Base-by-base conservation (phyloP, 352 stramenopile species). In the Pythium angustatum region DNA sequence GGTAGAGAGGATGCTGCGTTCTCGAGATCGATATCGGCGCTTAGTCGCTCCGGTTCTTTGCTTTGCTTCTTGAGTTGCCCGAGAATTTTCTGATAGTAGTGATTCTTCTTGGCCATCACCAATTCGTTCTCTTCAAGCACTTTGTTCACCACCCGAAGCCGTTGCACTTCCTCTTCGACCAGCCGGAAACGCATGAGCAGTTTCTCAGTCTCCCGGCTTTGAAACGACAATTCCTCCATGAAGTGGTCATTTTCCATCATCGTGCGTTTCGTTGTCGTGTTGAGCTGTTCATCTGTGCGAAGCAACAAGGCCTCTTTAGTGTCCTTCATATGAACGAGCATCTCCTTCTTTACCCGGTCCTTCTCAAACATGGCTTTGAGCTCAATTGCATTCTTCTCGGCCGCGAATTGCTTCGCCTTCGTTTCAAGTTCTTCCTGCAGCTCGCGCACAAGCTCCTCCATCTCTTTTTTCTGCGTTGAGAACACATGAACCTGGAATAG, bases 241-340 rank as follows among this genome's bases (percentile, higher is more conserved):
- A 87, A 81, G 47, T 91, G 83, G 41, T 86, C 86, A 54, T 91
- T 93, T 53, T 95, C 86, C 55, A 91, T 73, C 72, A 93, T 86
- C 26, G 78, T 93, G 41, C 86, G 80, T 66, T 91, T 87, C 6
- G 83, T 93, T 1, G 81, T 81, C 7, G 80, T 85, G 24, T 78
- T 75, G 4, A 90, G 67, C 64, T 94, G 83, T 27, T 85, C 81
- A 15, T 90, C 82, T 0, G 82, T 90, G 21, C 77, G 72, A 21
- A 71, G 43, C 49, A 90, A 56, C 7, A 93, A 58, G 34, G 77
- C 81, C 17, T 85, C 61, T 52, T 88, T 87, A 9, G 78, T 79
- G 47, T 75, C 73, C 33, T 78, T 71, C 68, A 85, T 77, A 36
- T 72, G 66, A 6, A 61, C 44, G 6, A 93, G 63, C 63, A 95